Evolutionary conservation across 495 filamentous ascomycete genomes (phyloP), one percentile per base, ranked within the genome.

Genomic region (Aspergillus affinis): DNA sequence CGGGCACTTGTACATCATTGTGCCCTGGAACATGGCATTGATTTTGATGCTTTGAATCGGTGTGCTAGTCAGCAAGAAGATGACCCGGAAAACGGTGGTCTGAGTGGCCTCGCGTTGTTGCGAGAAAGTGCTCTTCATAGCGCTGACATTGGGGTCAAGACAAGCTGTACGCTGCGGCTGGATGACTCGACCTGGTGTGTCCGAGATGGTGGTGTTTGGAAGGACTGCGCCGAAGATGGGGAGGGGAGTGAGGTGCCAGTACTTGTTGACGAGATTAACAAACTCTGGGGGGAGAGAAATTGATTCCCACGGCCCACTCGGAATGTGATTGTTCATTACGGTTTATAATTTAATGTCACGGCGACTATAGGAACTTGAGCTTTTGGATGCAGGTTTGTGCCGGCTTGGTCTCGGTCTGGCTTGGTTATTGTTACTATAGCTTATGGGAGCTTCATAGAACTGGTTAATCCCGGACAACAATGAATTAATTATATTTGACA

Each of bases 121-220:
- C 78, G 86, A 53, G 73, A 88, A 23, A 97, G 91, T 69, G 88
- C 96, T n/a, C 69, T 82, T 55, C 83, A 87, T 58, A 90, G 84
- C 59, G 73, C 80, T 9, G 72, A 84, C 4, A 84, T 88, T 27
- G 87, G 86, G 13, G 88, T 94, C 7, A 88, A 77, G 27, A 93
- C 82, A 66, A 95, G 90, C 74, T 98, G 94, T 72, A 98, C 94
- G 0, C 86, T 97, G 10, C 82, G 94, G 23, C 73, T 98, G 23
- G 82, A 92, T 65, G 81, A 90, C 19, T 70, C 90, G 62, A 78
- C 88, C 51, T 90, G 93, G 82, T 98, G 94, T 74, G 80, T 98
- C 55, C 81, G 87, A 51, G 94, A 98, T 72, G 82, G 76, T 44
- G 90, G 87, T 4, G 65, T 85, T 64, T 98, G 92, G 92, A 89